Evolutionary conservation across 352 stramenopile species (phyloP), one percentile per base, ranked within the genome.

Genomic region (Phytopythium litorale): DNA sequence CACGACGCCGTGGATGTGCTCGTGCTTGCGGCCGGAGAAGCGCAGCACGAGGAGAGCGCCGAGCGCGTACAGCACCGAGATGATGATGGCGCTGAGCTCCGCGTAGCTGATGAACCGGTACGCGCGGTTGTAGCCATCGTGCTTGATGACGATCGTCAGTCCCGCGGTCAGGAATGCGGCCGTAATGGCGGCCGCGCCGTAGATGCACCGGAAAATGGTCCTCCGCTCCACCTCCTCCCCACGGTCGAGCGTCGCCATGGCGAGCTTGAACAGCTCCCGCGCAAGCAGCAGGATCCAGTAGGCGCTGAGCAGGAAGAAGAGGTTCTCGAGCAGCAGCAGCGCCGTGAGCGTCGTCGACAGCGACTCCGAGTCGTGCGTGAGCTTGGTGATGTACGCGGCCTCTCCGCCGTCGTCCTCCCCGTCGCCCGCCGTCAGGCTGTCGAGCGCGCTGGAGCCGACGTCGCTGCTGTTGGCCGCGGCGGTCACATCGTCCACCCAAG

Each of bases 231-330:
- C 73, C 40, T 68, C 45, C 28, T 71, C 58, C 16, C 80, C 80
- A 33, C 80, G 74, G 60, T 89, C 80, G 42, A 87, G 49, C 15
- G 80, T 87, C 7, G 65, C 58, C 74, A 82, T 85, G 0, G 80
- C 78, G 19, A 89, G 65, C 60, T 85, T 81, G 63, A 84, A 89
- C 4, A 89, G 58, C 37, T 89, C 80, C 11, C 64, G 48, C 8
- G 78, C 81, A 3, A 89, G 56, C 13, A 87, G 53, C 45, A 85
- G 78, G 53, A 89, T 82, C 80, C 80, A 89, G 65, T 87, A 89
- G 12, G 80, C 80, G 49, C 74, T 83, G 16, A 89, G 62, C 25
- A 89, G 63, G 60, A 87, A 84, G 38, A 85, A 82, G 23, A 89
- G 62, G 60, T 88, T 89, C 54, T 89, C 72, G 9, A 76, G 56